Base-by-base conservation (phyloP, 495 filamentous ascomycete genomes). In the Hypoxylon rickii region DNA sequence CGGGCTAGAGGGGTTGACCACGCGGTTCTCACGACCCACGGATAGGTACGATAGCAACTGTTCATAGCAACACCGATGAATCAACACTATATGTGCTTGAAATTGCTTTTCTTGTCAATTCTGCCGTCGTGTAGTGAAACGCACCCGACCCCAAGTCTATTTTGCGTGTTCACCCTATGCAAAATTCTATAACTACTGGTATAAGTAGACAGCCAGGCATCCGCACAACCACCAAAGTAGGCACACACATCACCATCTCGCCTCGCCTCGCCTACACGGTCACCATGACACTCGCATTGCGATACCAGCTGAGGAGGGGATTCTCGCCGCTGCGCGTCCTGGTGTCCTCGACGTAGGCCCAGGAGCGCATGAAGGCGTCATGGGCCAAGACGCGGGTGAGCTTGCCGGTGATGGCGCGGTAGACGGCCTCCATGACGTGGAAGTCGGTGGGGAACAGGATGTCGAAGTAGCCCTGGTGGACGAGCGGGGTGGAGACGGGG, bases 381-480 rank as follows among this genome's bases (percentile, higher is more conserved):
- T 98, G 94, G 37, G 82, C 81, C 68, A 88, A 76, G 15, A 95
- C 89, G 26, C 87, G 79, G 3, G 93, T 95, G 58, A 97, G 73
- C 69, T 93, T 94, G 15, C 92, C 92, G 0, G 94, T 98, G 48
- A 97, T 78, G 21, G 90, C 92, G 43, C 87, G 83, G 73, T 98
- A 98, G 55, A 97, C 83, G 61, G 88, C 85, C 69, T 97, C 89
- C 69, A 92, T 81, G 32, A 92, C 85, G 26, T 82, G 78, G 71
- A 97, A 99, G 68, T 99, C 86, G 10, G 93, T 97, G 0, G 94
- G 94, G 74, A 99, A 99, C 64, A 99, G 84, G 69, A 99, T 97
- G 70, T 97, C 95, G 63, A 99, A 99, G 72, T 96, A 96, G 10
- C 94, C 95, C 76, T 99, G 95, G 59, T 96, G 90, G 13, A 97